These are phyloP conservation scores for Helicostylum pulchrum DNA, from an alignment of 192 early-diverging fungal genomes.

Conservation along the genomic window DNA sequence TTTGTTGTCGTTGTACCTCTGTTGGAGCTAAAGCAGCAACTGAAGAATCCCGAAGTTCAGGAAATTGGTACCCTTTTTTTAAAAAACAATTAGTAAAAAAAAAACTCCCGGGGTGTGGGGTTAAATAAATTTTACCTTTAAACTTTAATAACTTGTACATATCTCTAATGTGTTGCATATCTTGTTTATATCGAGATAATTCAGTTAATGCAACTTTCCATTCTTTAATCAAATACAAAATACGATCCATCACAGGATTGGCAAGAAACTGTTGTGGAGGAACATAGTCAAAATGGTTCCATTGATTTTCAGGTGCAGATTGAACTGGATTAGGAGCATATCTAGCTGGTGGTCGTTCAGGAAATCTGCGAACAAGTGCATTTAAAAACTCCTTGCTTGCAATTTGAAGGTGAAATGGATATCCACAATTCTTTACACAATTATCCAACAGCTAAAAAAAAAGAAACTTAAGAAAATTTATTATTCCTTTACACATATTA, in stretches of 20 bases:
- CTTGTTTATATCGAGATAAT: slow-evolving; percentile 86
- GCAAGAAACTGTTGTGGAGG: slow-evolving; percentile 26
- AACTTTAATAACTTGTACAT: slow-evolving; percentile 87
- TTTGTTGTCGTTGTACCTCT: slow-evolving; percentile 25
- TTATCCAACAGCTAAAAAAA: slow-evolving; percentile 79
- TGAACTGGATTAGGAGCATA: slow-evolving; percentile 16
- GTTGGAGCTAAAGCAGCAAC: slow-evolving; percentile 56
- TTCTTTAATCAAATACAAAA: slow-evolving; percentile 89
- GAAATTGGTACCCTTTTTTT: slow-evolving; percentile 69
- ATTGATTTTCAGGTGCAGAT: slow-evolving; percentile 30
- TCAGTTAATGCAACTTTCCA: slow-evolving; percentile 90
- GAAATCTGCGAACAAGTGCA: slow-evolving; percentile 89
- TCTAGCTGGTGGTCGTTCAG: slow-evolving; percentile 70
- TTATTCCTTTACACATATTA: neutral
- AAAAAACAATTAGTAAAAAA: neutral
- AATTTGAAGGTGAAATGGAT: slow-evolving; percentile 95
- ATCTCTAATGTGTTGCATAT: slow-evolving; percentile 90
- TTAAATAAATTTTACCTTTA: slow-evolving; percentile 61
- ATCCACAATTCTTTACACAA: slow-evolving; percentile 97
- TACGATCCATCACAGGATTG: slow-evolving; percentile 75
- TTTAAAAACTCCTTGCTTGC: slow-evolving; percentile 96
- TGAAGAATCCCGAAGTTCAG: slow-evolving; percentile 55
- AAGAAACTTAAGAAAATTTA: neutral
- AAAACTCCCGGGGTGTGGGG: too few relatives aligned
- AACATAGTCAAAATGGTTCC: slow-evolving; percentile 28